phyloP scores from a whole-genome alignment of 2,329 filamentous ascomycete genomes.

The Ophiostoma quercus region DNA sequence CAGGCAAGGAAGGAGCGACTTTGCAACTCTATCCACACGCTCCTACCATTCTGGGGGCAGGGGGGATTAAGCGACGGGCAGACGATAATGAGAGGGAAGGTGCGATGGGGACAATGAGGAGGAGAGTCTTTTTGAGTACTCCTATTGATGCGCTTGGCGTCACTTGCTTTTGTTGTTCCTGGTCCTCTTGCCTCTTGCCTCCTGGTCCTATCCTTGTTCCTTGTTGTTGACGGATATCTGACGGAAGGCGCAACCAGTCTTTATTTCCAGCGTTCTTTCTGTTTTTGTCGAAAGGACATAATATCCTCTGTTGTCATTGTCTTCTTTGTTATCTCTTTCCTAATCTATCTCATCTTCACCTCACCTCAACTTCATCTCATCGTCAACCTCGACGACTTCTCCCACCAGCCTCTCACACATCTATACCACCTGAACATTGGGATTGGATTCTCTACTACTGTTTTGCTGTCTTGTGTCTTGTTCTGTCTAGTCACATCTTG shows the following conservation, averaged over 20 bases:
- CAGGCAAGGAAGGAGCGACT: slow-evolving; percentile 18
- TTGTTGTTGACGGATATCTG: slow-evolving; percentile 18
- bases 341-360: background rate
- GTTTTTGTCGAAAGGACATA: slow-evolving; percentile 8
- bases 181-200: background rate
- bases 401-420: background rate
- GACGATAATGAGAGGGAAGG: background rate
- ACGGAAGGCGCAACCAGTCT: background rate
- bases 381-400: background rate
- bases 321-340: background rate
- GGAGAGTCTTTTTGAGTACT: slow-evolving; percentile 12
- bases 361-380: background rate
- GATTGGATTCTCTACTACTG: background rate
- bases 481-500: background rate
- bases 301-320: background rate
- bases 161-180: slow-evolving; percentile 9
- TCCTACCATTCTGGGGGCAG: background rate
- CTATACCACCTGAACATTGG: background rate
- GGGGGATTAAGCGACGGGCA: background rate
- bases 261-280: slow-evolving; percentile 1
- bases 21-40: background rate
- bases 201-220: background rate
- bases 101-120: background rate
- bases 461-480: background rate
- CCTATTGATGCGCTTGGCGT: slow-evolving; percentile 6